Evolutionary conservation across 2,329 filamentous ascomycete species (phyloP), one percentile per base, ranked within the genome.

Genomic region (Ceratocystis eucalypticola): DNA sequence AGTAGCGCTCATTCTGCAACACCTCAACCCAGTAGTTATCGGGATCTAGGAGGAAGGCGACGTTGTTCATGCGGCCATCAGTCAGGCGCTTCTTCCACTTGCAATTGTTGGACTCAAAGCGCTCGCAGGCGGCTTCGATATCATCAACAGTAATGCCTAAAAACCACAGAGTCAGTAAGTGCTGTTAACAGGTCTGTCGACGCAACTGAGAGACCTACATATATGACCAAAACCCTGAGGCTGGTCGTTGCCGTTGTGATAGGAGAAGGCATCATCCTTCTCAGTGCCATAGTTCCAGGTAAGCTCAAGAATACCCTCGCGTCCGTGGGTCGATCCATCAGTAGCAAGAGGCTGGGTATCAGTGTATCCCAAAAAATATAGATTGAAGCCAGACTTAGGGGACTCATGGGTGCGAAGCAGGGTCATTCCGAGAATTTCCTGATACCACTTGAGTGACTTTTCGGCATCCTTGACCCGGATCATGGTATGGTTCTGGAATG

Each of bases 171-270:
- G 65, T 75, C 37, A 74, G 72, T 67, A 12, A 37, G 7, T 4
- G 17, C 55, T 61, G 55, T 59, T 64, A n/a, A 44, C 30, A 30
- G 25, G 17, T 10, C 15, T n/a, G 20, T 50, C 20, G 22, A 7
- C 17, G 12, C 25, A 55, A 41, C 17, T 10, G 41, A 8, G 66
- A 20, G 62, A 80, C 84, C 78, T 76, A 88, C 91, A 95, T 69
- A 96, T 91, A 73, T 96, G 92, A 0, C 93, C 92, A 70, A 96
- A 97, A 0, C 94, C 94, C 75, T 96, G 91, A 0, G 93, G 93
- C 74, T 96, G 80, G 53, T 86, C 80, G 75, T 99, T 99, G 46
- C 94, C 94, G 71, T 96, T 87, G 76, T 99, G 93, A 74, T 99
- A 99, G 70, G 83, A 83, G 74, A 96, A 94, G 70, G 78, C 78